These are phyloP conservation scores for Lachnellula arida DNA, from an alignment of 2,329 filamentous ascomycete species.

Conservation along the genomic window DNA sequence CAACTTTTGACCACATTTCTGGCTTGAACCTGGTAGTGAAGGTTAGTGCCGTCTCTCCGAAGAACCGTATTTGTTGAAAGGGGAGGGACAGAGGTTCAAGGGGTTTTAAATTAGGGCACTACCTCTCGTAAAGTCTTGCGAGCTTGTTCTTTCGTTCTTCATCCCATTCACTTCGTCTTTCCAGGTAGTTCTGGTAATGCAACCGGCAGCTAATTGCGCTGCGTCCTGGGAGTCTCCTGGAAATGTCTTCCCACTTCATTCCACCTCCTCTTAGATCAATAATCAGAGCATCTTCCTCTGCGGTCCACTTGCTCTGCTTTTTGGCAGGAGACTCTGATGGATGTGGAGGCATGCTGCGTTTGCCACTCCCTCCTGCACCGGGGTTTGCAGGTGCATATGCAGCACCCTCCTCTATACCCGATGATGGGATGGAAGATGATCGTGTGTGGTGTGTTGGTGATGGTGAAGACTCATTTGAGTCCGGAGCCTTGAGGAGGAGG, in stretches of 20 bases:
- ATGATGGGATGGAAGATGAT: conserved; percentile 26
- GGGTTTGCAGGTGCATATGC: conserved; percentile 22
- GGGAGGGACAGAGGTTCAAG: not conserved
- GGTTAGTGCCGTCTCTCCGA: conserved; percentile 13
- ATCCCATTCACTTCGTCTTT: conserved; percentile 90
- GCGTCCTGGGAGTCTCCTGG: conserved; percentile 80
- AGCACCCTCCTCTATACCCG: conserved; percentile 20
- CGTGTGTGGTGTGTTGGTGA: conserved; percentile 35
- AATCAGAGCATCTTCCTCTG: conserved; percentile 88
- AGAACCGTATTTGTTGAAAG: not conserved
- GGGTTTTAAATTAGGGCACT: conserved; percentile 32
- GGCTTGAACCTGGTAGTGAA: conserved; percentile 71
- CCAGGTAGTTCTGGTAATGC: conserved; percentile 96
- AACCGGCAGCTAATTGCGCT: conserved; percentile 92
- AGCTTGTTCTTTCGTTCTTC: conserved; percentile 98
- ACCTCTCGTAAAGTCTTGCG: conserved; percentile 92
- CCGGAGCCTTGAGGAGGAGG: conserved; percentile 72
- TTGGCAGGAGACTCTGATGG: conserved; percentile 68
- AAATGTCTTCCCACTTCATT: conserved; percentile 99
- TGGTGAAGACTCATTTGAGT: conserved; percentile 65
- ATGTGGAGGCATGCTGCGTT: conserved; percentile 51
- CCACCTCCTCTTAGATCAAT: conserved; percentile 84
- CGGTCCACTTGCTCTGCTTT: conserved; percentile 95
- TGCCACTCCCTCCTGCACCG: conserved; percentile 32
- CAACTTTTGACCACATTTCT: conserved; percentile 96